Evolutionary conservation across 2,329 filamentous ascomycete genomes (phyloP).

Genomic region (Chaetomiaceae sp.): DNA sequence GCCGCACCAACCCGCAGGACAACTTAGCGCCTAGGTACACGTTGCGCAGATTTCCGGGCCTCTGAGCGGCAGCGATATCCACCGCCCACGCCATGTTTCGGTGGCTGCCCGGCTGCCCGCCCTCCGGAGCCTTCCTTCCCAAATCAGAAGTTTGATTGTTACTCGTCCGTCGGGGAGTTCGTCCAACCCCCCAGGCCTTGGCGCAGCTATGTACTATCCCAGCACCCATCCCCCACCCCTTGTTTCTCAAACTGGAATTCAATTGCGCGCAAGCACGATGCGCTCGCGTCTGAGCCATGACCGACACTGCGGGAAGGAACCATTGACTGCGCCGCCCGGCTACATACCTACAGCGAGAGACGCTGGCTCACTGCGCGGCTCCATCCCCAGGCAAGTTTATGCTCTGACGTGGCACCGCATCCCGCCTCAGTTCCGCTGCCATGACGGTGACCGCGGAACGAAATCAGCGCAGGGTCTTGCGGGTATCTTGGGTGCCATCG

Average conservation of each 20-base stretch:
- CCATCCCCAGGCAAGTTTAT: neutral
- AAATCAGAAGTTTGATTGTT: conserved; percentile 14
- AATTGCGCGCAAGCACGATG: conserved; percentile 1
- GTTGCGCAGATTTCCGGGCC: too few relatives aligned
- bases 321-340: neutral
- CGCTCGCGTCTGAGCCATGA: neutral
- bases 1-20: neutral
- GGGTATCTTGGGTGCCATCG: neutral
- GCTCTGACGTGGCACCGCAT: conserved; percentile 5
- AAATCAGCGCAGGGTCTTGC: neutral
- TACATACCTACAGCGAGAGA: too few relatives aligned
- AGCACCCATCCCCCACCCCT: neutral
- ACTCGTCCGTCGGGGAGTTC: conserved; percentile 3
- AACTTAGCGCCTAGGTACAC: neutral
- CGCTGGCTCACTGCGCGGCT: neutral
- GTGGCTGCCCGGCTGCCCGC: neutral
- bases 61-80: too few relatives aligned
- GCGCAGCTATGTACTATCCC: neutral
- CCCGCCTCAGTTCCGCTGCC: neutral
- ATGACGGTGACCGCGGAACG: neutral
- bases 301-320: too few relatives aligned
- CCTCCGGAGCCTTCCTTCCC: neutral
- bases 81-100: neutral
- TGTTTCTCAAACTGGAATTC: neutral
- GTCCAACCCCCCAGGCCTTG: neutral